Percentiles rank a stretch among this genome's conserved stretches.
Conservation (phyloP, 805 yeast genomes). For the Nakazawaea wickerhamii region DNA sequence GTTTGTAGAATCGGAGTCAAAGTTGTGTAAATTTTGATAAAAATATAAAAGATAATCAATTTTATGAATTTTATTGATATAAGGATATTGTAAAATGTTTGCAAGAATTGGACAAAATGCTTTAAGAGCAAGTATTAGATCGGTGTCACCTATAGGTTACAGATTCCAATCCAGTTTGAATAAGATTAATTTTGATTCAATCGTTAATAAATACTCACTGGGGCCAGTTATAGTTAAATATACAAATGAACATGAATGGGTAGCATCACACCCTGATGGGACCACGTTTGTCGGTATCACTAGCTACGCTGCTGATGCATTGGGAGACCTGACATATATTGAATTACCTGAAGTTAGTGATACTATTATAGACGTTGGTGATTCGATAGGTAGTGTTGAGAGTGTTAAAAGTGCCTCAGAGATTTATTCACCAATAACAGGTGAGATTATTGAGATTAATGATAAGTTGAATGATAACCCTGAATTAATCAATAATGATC, state of each 20-base stretch:
- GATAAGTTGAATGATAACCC: slow-evolving; percentile 62
- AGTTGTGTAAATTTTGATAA: too few relatives aligned
- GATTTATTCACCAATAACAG: slow-evolving; percentile 82
- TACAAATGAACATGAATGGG: slow-evolving; percentile 94
- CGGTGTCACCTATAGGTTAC: too few relatives aligned
- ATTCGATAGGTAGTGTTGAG: slow-evolving; percentile 88
- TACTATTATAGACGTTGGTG: slow-evolving; percentile 54
- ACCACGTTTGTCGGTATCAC: slow-evolving; percentile 87
- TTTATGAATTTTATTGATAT: too few relatives aligned
- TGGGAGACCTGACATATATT: slow-evolving; percentile 93
- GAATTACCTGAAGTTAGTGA: slow-evolving; percentile 71
- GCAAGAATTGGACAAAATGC: too few relatives aligned
- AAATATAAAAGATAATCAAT: too few relatives aligned
- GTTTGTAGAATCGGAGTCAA: not conserved
- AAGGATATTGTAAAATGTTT: too few relatives aligned
- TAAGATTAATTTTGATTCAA: slow-evolving; percentile 26
- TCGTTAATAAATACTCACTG: slow-evolving; percentile 26
- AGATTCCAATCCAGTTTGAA: slow-evolving; percentile 22
- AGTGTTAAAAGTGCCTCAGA: slow-evolving; percentile 93
- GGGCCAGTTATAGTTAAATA: slow-evolving; percentile 53
- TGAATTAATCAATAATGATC: slow-evolving; percentile 76
- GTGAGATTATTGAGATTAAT: slow-evolving; percentile 72
- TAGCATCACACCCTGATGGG: slow-evolving; percentile 79
- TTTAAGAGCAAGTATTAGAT: too few relatives aligned
- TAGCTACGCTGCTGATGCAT: slow-evolving; percentile 89